Evolutionary conservation across 2,329 filamentous ascomycete genomes (phyloP).

Genomic region (Alternaria conjuncta): DNA sequence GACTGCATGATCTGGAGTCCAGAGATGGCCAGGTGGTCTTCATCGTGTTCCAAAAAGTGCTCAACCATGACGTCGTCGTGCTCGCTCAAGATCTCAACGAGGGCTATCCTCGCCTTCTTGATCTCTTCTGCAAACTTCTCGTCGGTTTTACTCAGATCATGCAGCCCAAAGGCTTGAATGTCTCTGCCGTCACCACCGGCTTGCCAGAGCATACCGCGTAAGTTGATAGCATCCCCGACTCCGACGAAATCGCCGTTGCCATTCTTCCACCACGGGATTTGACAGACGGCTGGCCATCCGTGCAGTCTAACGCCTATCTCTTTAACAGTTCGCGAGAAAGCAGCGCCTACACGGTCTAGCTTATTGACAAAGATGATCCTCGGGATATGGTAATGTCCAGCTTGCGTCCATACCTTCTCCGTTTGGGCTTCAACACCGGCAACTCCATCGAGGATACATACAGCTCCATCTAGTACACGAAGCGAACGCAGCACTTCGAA

Average conservation of each 20-base stretch:
- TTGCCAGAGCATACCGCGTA: slow-evolving; percentile 77
- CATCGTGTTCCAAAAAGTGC: slow-evolving; percentile 77
- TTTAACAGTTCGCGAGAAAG: slow-evolving; percentile 82
- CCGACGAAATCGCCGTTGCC: slow-evolving; percentile 78
- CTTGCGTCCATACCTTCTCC: slow-evolving; percentile 93
- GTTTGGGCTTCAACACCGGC: slow-evolving; percentile 97
- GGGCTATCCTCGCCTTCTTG: slow-evolving; percentile 73
- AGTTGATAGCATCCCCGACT: slow-evolving; percentile 80
- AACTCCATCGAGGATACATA: slow-evolving; percentile 92
- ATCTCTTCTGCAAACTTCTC: slow-evolving; percentile 68
- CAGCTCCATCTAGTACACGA: slow-evolving; percentile 83
- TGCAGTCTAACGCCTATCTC: slow-evolving; percentile 82
- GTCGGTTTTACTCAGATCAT: slow-evolving; percentile 60
- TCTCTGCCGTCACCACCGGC: slow-evolving; percentile 69
- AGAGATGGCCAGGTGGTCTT: slow-evolving; percentile 73
- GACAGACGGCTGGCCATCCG: slow-evolving; percentile 88
- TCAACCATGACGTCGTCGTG: slow-evolving; percentile 88
- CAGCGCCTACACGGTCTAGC: slow-evolving; percentile 80
- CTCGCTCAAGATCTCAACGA: slow-evolving; percentile 86
- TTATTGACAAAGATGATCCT: slow-evolving; percentile 85
- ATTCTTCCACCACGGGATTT: slow-evolving; percentile 90
- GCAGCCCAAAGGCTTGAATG: slow-evolving; percentile 62
- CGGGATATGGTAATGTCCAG: slow-evolving; percentile 83
- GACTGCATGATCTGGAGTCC: slow-evolving; percentile 71
- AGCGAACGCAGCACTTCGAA: slow-evolving; percentile 94